phyloP scores from a whole-genome alignment of 2,329 filamentous ascomycete species.

The Elsinoe australis region DNA sequence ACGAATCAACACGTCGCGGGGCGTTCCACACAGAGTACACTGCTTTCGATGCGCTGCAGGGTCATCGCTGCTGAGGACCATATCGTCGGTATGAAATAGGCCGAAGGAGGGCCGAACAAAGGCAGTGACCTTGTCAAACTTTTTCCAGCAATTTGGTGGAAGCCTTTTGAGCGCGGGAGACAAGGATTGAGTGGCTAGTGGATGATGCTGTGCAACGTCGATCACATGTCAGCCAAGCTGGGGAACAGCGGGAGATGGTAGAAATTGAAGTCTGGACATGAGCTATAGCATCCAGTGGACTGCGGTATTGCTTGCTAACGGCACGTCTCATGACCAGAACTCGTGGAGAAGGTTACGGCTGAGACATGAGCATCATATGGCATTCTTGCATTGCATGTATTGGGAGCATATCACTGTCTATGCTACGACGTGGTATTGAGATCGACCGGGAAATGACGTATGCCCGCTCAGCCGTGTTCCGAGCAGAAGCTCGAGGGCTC shows the following conservation, averaged over 20 bases:
- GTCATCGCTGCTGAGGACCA: slow-evolving; percentile 12
- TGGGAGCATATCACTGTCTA: slow-evolving; percentile 2
- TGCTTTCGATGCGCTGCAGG: slow-evolving; percentile 29
- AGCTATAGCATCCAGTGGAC: no score
- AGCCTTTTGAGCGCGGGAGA: background rate
- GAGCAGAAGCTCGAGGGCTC: background rate
- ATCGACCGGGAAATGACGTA: slow-evolving; percentile 13
- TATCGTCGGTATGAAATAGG: background rate
- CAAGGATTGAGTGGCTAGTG: background rate
- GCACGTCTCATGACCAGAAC: no score
- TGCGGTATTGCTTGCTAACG: no score
- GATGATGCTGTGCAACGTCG: slow-evolving; percentile 14
- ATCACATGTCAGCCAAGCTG: slow-evolving; percentile 16
- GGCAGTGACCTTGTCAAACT: slow-evolving; percentile 1
- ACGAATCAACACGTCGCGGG: slow-evolving; percentile 35
- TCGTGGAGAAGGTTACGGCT: no score
- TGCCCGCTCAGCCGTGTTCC: slow-evolving; percentile 7
- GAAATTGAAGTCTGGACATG: background rate
- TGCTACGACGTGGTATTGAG: background rate
- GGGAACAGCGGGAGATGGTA: background rate
- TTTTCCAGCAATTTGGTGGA: background rate
- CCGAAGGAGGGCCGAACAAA: background rate
- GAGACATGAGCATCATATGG: slow-evolving; percentile 12
- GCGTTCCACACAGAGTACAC: slow-evolving; percentile 36
- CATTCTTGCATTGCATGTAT: background rate